Base-by-base conservation (phyloP, 352 stramenopile genomes). In the Pythium scleroteichum region DNA sequence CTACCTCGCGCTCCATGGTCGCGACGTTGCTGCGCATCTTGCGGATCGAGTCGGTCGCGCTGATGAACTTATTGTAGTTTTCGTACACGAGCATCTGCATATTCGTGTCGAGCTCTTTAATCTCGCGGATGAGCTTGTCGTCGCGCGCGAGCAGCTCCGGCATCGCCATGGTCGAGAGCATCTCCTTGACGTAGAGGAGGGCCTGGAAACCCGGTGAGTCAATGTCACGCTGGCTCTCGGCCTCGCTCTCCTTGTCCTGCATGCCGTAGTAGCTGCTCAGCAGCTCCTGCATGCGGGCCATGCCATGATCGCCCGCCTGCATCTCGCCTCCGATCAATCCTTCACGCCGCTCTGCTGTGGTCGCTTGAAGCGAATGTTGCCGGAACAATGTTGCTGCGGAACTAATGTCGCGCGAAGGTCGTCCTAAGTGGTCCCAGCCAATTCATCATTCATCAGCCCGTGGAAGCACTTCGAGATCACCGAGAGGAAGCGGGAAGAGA, bases 51-150 rank as follows among this genome's bases (percentile, higher is more conserved):
- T 99, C 97, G 1, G 98, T 99, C 32, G 97, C 97, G 67, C 92
- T 97, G 67, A 99, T 99, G 70, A 99, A 99, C 73, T 99, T 99
- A 77, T 97, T 98, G 85, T 99, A 99, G 76, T 99, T 99, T 66
- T 99, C 98, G 72, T 99, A 99, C 20, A 99, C 98, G 41, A 99
- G 82, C 74, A 98, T 99, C 79, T 99, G 98, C 97, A 99, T 99
- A 52, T 97, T 98, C 20, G 90, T 98, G 75, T 99, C 97, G 17
- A 99, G 82, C 33, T 95, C 92, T 64, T 98, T 97, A 53, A 97
- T 94, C 73, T 98, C 79, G 55, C 72, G 68, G 58, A 94, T 94
- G 32, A 96, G 69, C 53, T 83, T 73, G 54, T 93, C 81, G 64
- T 95, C 86, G 9, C 68, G 75, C 44, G 71, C 60, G 22, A 95